Conservation (phyloP, 1,284 basidiomycete species). For the Testicularia cyperi region DNA sequence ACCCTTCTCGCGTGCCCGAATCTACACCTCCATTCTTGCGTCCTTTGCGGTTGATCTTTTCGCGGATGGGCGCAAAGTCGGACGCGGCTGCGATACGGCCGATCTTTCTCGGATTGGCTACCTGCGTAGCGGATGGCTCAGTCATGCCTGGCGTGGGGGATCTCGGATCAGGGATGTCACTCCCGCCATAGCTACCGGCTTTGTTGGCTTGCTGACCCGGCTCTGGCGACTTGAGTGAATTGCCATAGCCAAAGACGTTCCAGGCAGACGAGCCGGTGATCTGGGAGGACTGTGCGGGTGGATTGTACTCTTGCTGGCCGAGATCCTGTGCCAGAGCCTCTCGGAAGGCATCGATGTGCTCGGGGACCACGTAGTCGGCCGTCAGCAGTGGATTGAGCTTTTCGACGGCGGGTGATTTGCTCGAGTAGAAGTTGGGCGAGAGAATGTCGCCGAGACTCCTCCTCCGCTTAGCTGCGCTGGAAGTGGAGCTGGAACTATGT, state of each 20-base stretch:
- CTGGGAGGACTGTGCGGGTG: conserved; percentile 12
- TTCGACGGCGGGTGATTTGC: conserved; percentile 14
- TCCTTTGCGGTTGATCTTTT: conserved; percentile 33
- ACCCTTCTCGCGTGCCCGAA: conserved; percentile 47
- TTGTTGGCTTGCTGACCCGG: conserved; percentile 5
- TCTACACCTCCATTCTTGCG: conserved; percentile 29
- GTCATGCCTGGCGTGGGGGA: conserved; percentile 17
- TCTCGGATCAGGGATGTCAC: conserved; percentile 6
- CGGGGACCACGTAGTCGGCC: conserved; percentile 32
- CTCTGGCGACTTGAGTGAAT: conserved; percentile 19
- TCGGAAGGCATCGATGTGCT: conserved; percentile 46
- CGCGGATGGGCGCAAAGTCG: conserved; percentile 58
- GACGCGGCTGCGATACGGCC: conserved; percentile 50
- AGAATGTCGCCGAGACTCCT: conserved; percentile 29
- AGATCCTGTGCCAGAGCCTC: conserved; percentile 46
- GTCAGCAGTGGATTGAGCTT: conserved; percentile 45
- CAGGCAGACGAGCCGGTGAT: conserved; percentile 30
- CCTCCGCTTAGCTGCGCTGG: conserved; percentile 13
- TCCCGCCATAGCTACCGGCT: conserved; percentile 1
- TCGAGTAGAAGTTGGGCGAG: conserved; percentile 23
- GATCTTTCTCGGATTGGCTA: conserved; percentile 38
- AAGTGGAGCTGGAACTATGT: conserved; percentile 2
- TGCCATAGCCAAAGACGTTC: conserved; percentile 29
- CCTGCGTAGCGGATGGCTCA: conserved; percentile 21
- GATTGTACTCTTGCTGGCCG: conserved; percentile 46